Evolutionary conservation across 2,329 filamentous ascomycete genomes (phyloP).

Genomic region (Trichocomaceae sp.): DNA sequence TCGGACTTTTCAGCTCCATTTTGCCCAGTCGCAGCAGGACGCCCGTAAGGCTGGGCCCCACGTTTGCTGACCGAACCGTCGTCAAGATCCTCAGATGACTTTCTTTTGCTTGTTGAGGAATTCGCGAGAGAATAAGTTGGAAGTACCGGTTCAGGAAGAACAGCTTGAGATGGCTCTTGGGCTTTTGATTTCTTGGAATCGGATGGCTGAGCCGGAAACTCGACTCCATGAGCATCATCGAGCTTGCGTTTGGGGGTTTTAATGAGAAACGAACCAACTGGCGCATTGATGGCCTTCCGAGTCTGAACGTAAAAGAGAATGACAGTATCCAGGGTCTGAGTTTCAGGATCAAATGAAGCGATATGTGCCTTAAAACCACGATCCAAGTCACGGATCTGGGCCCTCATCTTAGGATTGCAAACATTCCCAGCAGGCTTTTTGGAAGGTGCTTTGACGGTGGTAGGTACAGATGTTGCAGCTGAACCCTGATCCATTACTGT

Average conservation of each 20-base stretch:
- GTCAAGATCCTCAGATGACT: constrained; percentile 17
- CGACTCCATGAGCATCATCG: constrained; percentile 5
- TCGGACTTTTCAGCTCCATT: constrained; percentile 16
- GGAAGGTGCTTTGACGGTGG: neutral
- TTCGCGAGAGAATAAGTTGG: constrained; percentile 7
- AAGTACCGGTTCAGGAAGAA: constrained; percentile 1
- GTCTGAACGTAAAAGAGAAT: constrained; percentile 34
- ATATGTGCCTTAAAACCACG: constrained; percentile 29
- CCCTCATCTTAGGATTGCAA: neutral
- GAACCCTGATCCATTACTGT: constrained; percentile 3
- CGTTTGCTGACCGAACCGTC: constrained; percentile 18
- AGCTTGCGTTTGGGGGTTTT: constrained; percentile 19
- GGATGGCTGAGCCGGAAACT: neutral
- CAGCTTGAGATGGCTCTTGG: neutral
- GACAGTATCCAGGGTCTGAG: constrained; percentile 29
- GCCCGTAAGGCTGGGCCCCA: neutral
- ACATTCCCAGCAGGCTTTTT: neutral
- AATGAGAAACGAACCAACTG: constrained; percentile 19
- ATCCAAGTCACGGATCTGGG: constrained; percentile 25
- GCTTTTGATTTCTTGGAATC: constrained; percentile 19
- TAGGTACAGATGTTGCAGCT: neutral
- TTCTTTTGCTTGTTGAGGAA: constrained; percentile 15
- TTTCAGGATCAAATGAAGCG: constrained; percentile 25
- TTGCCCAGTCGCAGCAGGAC: neutral
- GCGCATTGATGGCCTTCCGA: constrained; percentile 32